phyloP scores from a whole-genome alignment of 2,329 filamentous ascomycete species.

The Diaporthe sp. region DNA sequence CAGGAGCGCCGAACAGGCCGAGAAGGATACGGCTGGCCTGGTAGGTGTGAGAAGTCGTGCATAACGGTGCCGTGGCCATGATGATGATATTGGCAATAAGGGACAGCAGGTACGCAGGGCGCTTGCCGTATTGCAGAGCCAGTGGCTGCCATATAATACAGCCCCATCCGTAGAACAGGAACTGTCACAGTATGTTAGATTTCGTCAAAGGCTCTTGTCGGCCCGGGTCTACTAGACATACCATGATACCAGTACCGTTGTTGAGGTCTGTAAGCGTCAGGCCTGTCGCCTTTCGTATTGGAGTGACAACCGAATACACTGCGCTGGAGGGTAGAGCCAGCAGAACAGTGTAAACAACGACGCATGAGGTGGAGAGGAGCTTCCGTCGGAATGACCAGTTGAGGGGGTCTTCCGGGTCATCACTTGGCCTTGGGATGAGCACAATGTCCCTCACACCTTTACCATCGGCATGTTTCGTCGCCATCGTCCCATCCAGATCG shows the following conservation, averaged over 20 bases:
- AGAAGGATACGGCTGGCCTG: constrained; percentile 48
- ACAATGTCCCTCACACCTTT: constrained; percentile 54
- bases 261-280: constrained; percentile 53
- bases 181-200: constrained; percentile 39
- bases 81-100: constrained; percentile 46
- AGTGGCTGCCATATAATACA: constrained; percentile 51
- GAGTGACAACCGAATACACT: constrained; percentile 56
- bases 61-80: constrained; percentile 47
- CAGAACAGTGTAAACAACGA: constrained; percentile 55
- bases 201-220: neutral
- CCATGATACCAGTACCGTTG: constrained; percentile 56
- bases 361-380: constrained; percentile 47
- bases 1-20: constrained; percentile 47
- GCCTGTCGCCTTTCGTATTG: constrained; percentile 50
- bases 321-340: constrained; percentile 56
- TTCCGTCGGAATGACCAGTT: constrained; percentile 54
- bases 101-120: constrained; percentile 49
- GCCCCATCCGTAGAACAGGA: constrained; percentile 52
- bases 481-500: constrained; percentile 50
- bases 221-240: neutral
- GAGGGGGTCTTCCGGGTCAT: constrained; percentile 55
- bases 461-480: constrained; percentile 46
- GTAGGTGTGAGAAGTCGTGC: constrained; percentile 46
- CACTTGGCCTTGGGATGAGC: constrained; percentile 53
- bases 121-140: constrained; percentile 50